A percentile compares a stretch with the other conserved stretches of the same genome.
These are phyloP conservation scores for Cystofilobasidium macerans DNA, from an alignment of 768 basidiomycete genomes.

Conservation along the genomic window DNA sequence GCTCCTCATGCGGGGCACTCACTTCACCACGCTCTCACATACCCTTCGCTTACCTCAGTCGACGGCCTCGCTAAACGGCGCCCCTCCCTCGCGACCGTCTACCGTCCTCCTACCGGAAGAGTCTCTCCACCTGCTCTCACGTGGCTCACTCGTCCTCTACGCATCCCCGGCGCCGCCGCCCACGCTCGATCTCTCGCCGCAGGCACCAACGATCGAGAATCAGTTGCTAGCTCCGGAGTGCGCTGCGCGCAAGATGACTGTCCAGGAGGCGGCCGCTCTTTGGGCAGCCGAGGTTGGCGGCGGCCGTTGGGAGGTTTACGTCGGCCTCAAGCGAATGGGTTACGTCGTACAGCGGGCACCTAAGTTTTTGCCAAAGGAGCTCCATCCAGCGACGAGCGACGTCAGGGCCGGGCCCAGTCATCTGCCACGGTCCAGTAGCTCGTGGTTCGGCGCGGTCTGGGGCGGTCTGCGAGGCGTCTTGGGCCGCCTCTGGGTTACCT, in stretches of 20 bases:
- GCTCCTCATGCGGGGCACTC: constrained; percentile 55
- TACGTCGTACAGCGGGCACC: constrained; percentile 66
- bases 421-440: background rate
- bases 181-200: background rate
- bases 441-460: background rate
- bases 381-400: background rate
- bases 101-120: constrained; percentile 73
- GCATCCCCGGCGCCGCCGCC: background rate
- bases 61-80: constrained; percentile 18
- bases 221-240: constrained; percentile 17
- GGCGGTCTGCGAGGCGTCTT: background rate
- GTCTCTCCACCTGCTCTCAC: constrained; percentile 80
- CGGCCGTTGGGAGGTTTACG: constrained; percentile 66
- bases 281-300: constrained; percentile 34
- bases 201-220: constrained; percentile 24
- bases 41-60: constrained; percentile 47
- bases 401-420: background rate
- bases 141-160: constrained; percentile 74
- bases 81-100: constrained; percentile 26
- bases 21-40: constrained; percentile 71
- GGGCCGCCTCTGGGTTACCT: background rate
- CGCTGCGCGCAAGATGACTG: constrained; percentile 28
- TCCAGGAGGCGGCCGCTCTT: constrained; percentile 20
- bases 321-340: constrained; percentile 82
- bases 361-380: background rate